These are phyloP conservation scores for Madurella mycetomatis DNA, from an alignment of 2,329 filamentous ascomycete genomes.

Conservation along the genomic window DNA sequence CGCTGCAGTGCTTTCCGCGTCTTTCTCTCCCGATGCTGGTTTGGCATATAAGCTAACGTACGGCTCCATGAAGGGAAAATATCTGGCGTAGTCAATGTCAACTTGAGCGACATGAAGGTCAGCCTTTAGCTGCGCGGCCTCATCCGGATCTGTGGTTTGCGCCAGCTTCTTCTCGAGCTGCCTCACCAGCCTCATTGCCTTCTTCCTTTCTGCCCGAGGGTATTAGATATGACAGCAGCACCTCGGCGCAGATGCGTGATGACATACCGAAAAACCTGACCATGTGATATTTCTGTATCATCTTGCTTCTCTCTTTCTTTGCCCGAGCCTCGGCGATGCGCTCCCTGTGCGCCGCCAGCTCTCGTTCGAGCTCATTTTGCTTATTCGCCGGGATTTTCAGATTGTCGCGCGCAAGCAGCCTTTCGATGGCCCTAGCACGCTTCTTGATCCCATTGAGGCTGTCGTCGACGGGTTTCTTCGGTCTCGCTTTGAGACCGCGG, in stretches of 20 bases:
- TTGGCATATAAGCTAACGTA: conserved; percentile 62
- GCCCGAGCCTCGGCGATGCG: conserved; percentile 57
- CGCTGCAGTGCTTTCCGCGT: conserved; percentile 38
- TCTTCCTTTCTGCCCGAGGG: conserved; percentile 58
- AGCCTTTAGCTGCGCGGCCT: conserved; percentile 47
- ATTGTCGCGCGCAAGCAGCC: conserved; percentile 55
- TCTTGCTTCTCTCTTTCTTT: conserved; percentile 59
- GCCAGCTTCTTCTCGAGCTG: conserved; percentile 57
- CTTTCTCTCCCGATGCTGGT: conserved; percentile 26
- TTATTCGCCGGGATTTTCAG: conserved; percentile 64
- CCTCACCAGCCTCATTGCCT: conserved; percentile 63
- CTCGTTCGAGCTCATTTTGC: conserved; percentile 65
- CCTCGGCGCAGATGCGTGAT: neutral
- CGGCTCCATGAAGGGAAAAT: conserved; percentile 64
- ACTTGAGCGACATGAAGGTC: conserved; percentile 65
- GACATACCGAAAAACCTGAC: conserved; percentile 73
- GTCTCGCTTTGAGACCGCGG: conserved; percentile 31
- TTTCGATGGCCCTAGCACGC: conserved; percentile 63
- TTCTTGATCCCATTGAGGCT: conserved; percentile 63
- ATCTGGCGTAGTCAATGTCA: conserved; percentile 70
- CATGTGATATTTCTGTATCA: conserved; percentile 79
- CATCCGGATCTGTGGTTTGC: conserved; percentile 46
- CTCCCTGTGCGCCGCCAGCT: conserved; percentile 61
- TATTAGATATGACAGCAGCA: neutral
- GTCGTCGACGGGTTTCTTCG: conserved; percentile 41